Evolutionary conservation across 1,284 basidiomycete species (phyloP), one percentile per base, ranked within the genome.

Genomic region (Tilletia caries): DNA sequence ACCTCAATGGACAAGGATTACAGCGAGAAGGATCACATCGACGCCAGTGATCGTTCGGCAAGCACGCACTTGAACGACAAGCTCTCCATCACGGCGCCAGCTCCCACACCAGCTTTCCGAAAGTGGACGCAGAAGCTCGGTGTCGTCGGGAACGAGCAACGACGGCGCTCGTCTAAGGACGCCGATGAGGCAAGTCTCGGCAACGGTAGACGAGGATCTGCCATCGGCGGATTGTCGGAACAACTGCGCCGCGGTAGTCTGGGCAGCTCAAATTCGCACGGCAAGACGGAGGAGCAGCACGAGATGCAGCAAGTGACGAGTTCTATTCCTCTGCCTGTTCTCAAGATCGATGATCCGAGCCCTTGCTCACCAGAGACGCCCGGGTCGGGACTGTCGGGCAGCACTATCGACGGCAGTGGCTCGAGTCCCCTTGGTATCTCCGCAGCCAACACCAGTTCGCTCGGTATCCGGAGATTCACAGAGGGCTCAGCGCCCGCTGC

Each of bases 261-360:
- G 29, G 32, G 32, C 32, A 62, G 58, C 58, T 62, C 58, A 18
- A 27, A 50, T 20, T 44, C 48, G 23, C 43, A 54, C 48, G 23
- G 18, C 52, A 44, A 41, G 52, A 72, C 71, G 20, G 70, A 70
- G 29, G 73, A 75, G 58, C 73, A 76, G 62, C 68, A 70, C 46
- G 75, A 76, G 72, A 75, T 76, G 75, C 67, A 65, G 25, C 71
- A 76, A 62, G 58, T 76, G 1, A n/a, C n/a, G 52, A 34, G 37
- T 66, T 65, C 67, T 64, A 50, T 58, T 69, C 68, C 68, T 33
- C 44, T 68, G 20, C 58, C 68, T 33, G 68, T 64, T 20, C 67
- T 68, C 60, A 64, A 64, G 67, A 64, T 41, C 20, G 68, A 66
- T 12, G 68, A 65, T 29, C 58, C 58, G 18, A 34, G 27, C 15